Evolutionary conservation across 139 green algal species (phyloP), one percentile per base, ranked within the genome.

Genomic region (Coelastrella sp.): DNA sequence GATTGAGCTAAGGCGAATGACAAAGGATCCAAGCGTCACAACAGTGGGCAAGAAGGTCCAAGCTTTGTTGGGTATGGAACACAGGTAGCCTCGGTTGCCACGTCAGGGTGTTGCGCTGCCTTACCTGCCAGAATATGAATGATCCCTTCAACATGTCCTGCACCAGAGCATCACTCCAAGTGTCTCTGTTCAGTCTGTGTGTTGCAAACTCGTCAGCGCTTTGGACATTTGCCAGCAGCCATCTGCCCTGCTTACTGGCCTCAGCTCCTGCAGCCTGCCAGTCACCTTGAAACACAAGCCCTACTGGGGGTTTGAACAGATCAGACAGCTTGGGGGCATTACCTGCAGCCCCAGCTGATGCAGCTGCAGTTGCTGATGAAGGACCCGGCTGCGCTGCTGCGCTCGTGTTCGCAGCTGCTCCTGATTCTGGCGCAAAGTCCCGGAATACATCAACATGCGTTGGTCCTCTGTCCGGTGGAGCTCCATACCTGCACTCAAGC

Each of bases 181-280:
- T 97, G 83, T 98, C 95, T 3, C 95, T 77, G 87, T 98, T 98
- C 1, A 98, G 86, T 72, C 87, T 84, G 87, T 97, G 91, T 59
- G 79, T 86, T 3, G 91, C 93, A 91, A 98, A 98, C 89, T 98
- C 87, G 11, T 74, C 88, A 35, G 88, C 78, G 41, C 60, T 89
- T 87, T 98, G 95, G 53, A 98, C 50, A 83, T 98, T 98, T 6
- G 97, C 67, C 41, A 98, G 78, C 88, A 98, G 92, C 91, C 93
- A 96, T 32, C 81, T 87, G 41, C 83, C 85, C 73, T 95, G 45
- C n/a, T 85, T 19, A 13, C 13, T 50, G 32, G 64, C 80, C 5
- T 69, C 34, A 9, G 67, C 67, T 23, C 64, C 60, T 38, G 92
- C 94, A 35, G 87, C 83, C 25, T 96, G 87, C 76, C 93, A 94